phyloP scores from a whole-genome alignment of 2,329 filamentous ascomycete genomes.

The Claviceps sp. region DNA sequence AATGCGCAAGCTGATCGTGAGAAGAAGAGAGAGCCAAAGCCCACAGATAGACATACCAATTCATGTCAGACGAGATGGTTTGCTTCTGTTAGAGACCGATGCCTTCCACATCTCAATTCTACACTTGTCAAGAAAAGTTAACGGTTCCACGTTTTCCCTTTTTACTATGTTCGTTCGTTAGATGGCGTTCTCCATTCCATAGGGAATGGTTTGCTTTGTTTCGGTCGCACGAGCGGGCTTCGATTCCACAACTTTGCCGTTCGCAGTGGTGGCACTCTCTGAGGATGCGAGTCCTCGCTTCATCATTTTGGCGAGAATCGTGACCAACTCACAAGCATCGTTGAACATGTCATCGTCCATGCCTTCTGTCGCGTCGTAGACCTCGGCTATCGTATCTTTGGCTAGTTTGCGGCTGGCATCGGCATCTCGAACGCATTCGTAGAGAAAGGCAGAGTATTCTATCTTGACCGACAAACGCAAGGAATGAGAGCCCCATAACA shows the following conservation, averaged over 20 bases:
- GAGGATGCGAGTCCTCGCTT: constrained; percentile 49
- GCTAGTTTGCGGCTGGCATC: constrained; percentile 66
- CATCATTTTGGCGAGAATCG: constrained; percentile 78
- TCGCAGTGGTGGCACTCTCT: constrained; percentile 18
- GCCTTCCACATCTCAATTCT: neutral
- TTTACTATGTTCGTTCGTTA: constrained; percentile 11
- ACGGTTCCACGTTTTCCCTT: neutral
- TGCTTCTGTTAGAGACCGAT: neutral
- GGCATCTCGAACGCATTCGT: constrained; percentile 78
- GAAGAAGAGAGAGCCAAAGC: neutral
- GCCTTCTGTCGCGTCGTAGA: constrained; percentile 80
- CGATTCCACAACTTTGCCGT: constrained; percentile 20
- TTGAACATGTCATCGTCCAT: constrained; percentile 94
- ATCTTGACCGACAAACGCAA: constrained; percentile 80
- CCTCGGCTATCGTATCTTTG: constrained; percentile 72
- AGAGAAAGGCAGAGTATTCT: constrained; percentile 85
- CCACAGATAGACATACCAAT: neutral
- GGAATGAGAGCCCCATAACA: constrained; percentile 80
- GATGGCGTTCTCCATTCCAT: constrained; percentile 32
- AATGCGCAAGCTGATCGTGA: neutral
- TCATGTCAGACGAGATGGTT: neutral
- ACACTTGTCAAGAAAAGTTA: neutral
- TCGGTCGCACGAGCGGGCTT: constrained; percentile 14
- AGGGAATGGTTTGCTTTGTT: constrained; percentile 14
- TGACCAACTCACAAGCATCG: constrained; percentile 80